These are phyloP conservation scores for Claviceps monticola DNA, from an alignment of 2,329 filamentous ascomycete species.

Conservation along the genomic window DNA sequence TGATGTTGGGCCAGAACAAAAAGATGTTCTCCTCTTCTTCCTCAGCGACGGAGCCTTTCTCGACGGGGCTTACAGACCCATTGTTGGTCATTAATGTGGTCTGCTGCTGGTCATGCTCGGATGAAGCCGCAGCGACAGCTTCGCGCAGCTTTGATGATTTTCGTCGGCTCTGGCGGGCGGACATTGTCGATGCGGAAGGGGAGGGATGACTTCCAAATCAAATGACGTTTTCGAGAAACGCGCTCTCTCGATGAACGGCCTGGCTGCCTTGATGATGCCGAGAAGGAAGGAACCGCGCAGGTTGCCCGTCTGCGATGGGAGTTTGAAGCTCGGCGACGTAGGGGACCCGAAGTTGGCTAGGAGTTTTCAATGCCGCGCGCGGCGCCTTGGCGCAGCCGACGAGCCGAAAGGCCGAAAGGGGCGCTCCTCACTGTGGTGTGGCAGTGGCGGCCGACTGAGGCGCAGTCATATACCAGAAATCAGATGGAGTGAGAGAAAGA, in stretches of 20 bases:
- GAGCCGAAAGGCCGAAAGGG: slow-evolving; percentile 4
- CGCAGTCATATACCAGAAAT: neutral
- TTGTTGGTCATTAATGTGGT: slow-evolving; percentile 30
- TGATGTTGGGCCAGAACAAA: slow-evolving; percentile 68
- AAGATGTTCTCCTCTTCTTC: slow-evolving; percentile 58
- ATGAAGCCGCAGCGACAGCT: slow-evolving; percentile 7
- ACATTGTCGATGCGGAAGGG: slow-evolving; percentile 16
- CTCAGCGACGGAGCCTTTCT: slow-evolving; percentile 22
- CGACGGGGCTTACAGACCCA: slow-evolving; percentile 23
- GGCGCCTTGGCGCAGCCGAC: slow-evolving; percentile 1
- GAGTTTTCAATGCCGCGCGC: neutral
- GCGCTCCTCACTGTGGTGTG: neutral
- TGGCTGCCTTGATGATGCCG: neutral
- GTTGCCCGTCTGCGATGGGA: neutral
- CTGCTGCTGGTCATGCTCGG: slow-evolving; percentile 15
- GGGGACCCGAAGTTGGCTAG: neutral
- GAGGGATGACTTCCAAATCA: neutral
- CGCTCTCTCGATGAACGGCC: neutral
- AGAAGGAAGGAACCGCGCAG: neutral
- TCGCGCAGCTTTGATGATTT: slow-evolving; percentile 23
- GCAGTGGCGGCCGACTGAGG: neutral
- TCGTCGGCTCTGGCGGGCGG: slow-evolving; percentile 24
- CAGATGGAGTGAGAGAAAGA: neutral
- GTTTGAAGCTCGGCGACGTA: neutral
- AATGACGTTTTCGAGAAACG: neutral